A percentile compares a stretch with the other conserved stretches of the same genome.
These are phyloP conservation scores for Saccharum officinarum DNA, from an alignment of 176 grass and related monocot genomes.

Conservation along the genomic window DNA sequence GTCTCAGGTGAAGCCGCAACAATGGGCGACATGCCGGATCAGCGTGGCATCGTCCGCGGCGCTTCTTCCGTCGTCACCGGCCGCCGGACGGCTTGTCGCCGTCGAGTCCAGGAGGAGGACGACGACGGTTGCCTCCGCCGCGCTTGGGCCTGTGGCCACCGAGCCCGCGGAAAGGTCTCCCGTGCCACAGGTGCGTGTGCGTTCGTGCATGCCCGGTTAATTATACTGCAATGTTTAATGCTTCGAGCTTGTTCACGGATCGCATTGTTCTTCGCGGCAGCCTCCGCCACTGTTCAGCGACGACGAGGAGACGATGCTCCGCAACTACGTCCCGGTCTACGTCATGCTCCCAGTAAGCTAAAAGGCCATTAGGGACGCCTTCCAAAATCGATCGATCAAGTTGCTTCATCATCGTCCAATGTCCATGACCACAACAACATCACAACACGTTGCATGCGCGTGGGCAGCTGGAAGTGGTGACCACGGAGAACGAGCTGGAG, in stretches of 20 bases:
- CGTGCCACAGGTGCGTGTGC: conserved; percentile 1
- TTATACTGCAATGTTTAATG: background rate
- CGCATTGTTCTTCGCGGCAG: conserved; percentile 1
- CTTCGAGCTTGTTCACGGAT: background rate
- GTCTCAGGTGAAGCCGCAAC: conserved; percentile 22
- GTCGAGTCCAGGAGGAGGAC: background rate
- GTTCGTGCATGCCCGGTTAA: no score
- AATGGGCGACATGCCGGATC: conserved; percentile 14
- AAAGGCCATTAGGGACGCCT: no score
- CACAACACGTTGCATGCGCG: background rate
- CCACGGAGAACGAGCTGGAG: conserved; percentile 37
- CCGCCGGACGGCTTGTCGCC: background rate
- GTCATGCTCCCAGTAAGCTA: conserved; percentile 79
- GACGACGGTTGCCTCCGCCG: background rate
- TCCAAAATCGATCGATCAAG: background rate
- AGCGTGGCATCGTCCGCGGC: background rate
- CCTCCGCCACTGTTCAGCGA: conserved; percentile 33
- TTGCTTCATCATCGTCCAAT: background rate
- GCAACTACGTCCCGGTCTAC: conserved; percentile 79
- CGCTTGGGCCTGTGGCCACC: conserved; percentile 6
- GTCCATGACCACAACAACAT: background rate
- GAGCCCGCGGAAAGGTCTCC: conserved; percentile 9
- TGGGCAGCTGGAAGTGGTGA: conserved; percentile 61
- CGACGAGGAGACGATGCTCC: conserved; percentile 52
- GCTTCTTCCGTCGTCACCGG: background rate